Evolutionary conservation across 129 eudicot genomes (phyloP), one percentile per base, ranked within the genome.

Genomic region (Kitagawia praeruptora): DNA sequence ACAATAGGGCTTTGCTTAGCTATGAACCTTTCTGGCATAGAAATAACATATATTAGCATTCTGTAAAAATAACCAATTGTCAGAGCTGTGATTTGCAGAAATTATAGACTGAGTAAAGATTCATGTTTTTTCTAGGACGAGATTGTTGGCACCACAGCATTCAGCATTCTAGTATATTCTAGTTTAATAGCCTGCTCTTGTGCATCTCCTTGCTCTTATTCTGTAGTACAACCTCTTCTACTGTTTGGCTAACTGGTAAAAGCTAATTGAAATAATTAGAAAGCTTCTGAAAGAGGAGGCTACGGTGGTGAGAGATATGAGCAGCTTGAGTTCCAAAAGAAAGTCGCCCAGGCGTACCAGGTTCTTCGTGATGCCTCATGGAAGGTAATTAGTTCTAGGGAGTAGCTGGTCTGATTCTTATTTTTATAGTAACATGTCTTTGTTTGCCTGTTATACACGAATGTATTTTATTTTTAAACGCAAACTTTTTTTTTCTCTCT

Each of bases 221-320:
- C 13, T 58, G 14, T 78, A 27, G 28, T 73, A 48, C 15, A 11
- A 12, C 23, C 66, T 51, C 0, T 45, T 10, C 10, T 14, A 46
- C 49, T 46, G 70, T 66, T 61, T 23, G 4, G 28, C 72, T 46
- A 79, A 56, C 40, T 79, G 9, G 41, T 34, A 61, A 67, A 25
- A 75, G 46, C n/a, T 14, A 19, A 51, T 70, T 56, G 18, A 46
- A 45, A 70, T 66, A 39, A 77, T 82, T 85, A 92, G 99, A 89
- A 85, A 89, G 99, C 99, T 77, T 92, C 99, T 27, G 96, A 92
- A 89, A 90, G 99, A 89, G 97, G 99, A 72, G 98, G 98, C 44
- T 96, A 96, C 76, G 99, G 99, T 46, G 97, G 88, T n/a, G 99
- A 96, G 81, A 83, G 98, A 77, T 92, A 92, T n/a, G 99, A 96